Percentiles rank a stretch among this genome's conserved stretches.
These are phyloP conservation scores for Dittrichia graveolens DNA, from an alignment of 129 eudicot genomes.

Conservation along the genomic window DNA sequence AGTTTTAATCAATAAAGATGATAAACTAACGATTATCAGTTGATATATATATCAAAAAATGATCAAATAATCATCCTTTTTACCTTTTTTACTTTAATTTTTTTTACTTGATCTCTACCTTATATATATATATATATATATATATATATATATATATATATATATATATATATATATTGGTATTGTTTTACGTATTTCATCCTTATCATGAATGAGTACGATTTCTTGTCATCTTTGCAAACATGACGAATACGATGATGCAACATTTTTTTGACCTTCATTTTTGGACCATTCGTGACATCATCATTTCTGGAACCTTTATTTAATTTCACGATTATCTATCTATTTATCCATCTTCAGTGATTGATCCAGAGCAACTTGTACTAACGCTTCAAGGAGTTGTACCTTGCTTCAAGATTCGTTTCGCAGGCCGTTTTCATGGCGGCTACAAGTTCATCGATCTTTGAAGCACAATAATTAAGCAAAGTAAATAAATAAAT, in stretches of 20 bases:
- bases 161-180: too few species aligned
- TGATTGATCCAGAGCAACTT: neutral
- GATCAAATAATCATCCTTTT: too few species aligned
- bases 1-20: too few species aligned
- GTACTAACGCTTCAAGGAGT: neutral
- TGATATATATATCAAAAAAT: too few species aligned
- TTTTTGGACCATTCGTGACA: conserved; percentile 2
- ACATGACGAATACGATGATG: conserved; percentile 23
- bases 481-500: neutral
- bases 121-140: too few species aligned
- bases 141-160: too few species aligned
- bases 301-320: conserved; percentile 5
- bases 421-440: neutral
- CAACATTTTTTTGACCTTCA: conserved; percentile 11
- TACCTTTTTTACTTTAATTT: too few species aligned
- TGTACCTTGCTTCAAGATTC: conserved; percentile 11
- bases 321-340: conserved; percentile 12
- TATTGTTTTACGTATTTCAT: neutral
- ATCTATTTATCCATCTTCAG: neutral
- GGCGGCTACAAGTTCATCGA: too few species aligned
- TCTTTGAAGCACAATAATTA: neutral
- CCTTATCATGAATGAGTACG: conserved; percentile 21
- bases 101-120: too few species aligned
- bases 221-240: conserved; percentile 15
- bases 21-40: too few species aligned